Conservation (phyloP, 192 early-diverging fungal genomes). For the Linnemannia schmuckeri region DNA sequence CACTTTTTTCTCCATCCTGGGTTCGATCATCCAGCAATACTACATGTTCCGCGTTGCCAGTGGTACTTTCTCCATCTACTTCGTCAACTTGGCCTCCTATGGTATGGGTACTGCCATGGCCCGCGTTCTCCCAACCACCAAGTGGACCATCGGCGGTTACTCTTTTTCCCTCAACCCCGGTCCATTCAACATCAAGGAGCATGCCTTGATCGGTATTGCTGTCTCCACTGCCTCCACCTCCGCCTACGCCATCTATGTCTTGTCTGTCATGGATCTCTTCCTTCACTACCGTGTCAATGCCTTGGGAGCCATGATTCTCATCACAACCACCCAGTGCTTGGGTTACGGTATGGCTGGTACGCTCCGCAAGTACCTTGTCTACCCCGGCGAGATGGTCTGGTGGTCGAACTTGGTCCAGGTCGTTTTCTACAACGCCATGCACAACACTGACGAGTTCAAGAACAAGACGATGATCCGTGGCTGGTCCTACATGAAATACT, state of each 20-base stretch:
- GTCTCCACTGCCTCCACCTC: slow-evolving; percentile 59
- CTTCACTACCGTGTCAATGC: slow-evolving; percentile 25
- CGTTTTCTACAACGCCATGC: too few species aligned
- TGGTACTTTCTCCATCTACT: too few species aligned
- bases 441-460: slow-evolving; percentile 39
- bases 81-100: too few species aligned
- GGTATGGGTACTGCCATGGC: too few species aligned
- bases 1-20: too few species aligned
- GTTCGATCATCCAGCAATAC: too few species aligned
- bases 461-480: slow-evolving; percentile 14
- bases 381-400: slow-evolving; percentile 90
- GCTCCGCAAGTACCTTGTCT: slow-evolving; percentile 82
- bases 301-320: slow-evolving; percentile 41
- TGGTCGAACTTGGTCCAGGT: slow-evolving; percentile 75
- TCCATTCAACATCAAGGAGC: too few species aligned
- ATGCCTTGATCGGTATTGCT: slow-evolving; percentile 69
- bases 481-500: too few species aligned
- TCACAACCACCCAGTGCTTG: slow-evolving; percentile 72
- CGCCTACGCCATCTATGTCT: slow-evolving; percentile 62
- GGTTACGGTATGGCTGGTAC: slow-evolving; percentile 81
- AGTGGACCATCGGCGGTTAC: too few species aligned
- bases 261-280: slow-evolving; percentile 21
- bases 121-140: too few species aligned
- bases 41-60: too few species aligned
- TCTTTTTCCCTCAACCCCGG: too few species aligned